A percentile compares a stretch with the other conserved stretches of the same genome.
Evolutionary conservation across 2,329 filamentous ascomycete genomes (phyloP).

Genomic region (Cadophora sp.): DNA sequence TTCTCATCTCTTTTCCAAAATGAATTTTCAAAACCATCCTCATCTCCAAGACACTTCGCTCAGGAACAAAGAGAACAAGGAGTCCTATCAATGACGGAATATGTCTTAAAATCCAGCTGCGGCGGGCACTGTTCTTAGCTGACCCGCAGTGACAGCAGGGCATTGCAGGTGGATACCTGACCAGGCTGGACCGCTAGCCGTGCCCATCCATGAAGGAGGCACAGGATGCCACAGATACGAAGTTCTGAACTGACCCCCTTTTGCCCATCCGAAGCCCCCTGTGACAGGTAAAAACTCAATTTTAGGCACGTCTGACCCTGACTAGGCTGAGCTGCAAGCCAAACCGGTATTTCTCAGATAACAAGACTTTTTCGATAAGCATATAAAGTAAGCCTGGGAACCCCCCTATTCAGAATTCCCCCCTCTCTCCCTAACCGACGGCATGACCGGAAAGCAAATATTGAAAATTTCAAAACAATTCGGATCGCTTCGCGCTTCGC

Average conservation of each 20-base stretch:
- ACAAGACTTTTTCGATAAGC: constrained; percentile 19
- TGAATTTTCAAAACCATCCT: background rate
- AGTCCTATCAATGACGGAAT: constrained; percentile 27
- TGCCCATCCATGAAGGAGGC: constrained; percentile 11
- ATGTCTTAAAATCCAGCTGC: constrained; percentile 26
- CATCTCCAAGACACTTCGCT: background rate
- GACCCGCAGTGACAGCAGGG: constrained; percentile 20
- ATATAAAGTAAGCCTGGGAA: constrained; percentile 21
- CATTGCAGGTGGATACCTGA: background rate
- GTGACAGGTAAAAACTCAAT: constrained; percentile 17
- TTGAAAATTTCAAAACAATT: background rate
- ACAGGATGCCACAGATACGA: constrained; percentile 1
- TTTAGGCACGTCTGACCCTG: constrained; percentile 15
- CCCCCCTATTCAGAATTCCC: constrained; percentile 20
- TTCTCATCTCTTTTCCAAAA: background rate
- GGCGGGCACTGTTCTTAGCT: background rate
- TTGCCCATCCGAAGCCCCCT: constrained; percentile 11
- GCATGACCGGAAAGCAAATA: constrained; percentile 18
- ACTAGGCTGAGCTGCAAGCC: constrained; percentile 9
- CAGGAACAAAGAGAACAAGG: background rate
- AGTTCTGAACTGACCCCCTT: constrained; percentile 6
- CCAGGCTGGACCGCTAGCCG: background rate
- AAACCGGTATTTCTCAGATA: constrained; percentile 30
- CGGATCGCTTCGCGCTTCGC: background rate
- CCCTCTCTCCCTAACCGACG: background rate